These are phyloP conservation scores for Colletotrichum lini DNA, from an alignment of 2,329 filamentous ascomycete species.

Conservation along the genomic window DNA sequence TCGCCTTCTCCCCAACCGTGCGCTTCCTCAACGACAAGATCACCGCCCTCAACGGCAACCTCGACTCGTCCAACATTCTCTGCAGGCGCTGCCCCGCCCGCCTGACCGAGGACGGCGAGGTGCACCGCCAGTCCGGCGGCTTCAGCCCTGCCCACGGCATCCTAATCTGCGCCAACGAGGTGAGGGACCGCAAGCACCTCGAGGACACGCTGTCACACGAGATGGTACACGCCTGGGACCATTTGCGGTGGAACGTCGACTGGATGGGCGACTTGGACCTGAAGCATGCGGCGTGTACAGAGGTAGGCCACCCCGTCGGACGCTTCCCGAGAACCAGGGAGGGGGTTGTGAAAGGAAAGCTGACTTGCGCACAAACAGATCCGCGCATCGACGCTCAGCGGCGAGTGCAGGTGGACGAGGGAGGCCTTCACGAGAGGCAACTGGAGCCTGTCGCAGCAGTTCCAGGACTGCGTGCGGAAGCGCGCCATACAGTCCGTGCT, in stretches of 20 bases:
- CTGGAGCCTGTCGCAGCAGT: conserved; percentile 90
- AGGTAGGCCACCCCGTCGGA: conserved; percentile 67
- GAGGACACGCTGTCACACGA: conserved; percentile 97
- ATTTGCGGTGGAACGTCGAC: conserved; percentile 91
- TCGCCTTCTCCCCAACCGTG: conserved; percentile 87
- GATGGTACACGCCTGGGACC: conserved; percentile 98
- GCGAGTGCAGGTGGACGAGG: conserved; percentile 91
- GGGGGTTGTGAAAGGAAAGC: not conserved
- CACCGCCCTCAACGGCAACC: conserved; percentile 80
- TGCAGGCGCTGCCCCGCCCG: conserved; percentile 82
- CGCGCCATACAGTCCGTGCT: conserved; percentile 86
- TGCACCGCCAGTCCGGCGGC: conserved; percentile 80
- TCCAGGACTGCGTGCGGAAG: conserved; percentile 90
- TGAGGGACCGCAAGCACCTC: conserved; percentile 83
- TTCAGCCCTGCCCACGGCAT: conserved; percentile 92
- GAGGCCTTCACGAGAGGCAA: conserved; percentile 90
- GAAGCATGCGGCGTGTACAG: conserved; percentile 92
- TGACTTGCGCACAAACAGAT: conserved; percentile 70
- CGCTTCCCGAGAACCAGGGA: fast-evolving
- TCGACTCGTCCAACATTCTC: conserved; percentile 82
- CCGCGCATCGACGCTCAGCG: conserved; percentile 90
- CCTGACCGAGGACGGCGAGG: conserved; percentile 69
- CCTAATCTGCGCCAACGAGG: conserved; percentile 91
- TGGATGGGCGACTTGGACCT: conserved; percentile 79
- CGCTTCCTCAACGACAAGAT: conserved; percentile 90